Evolutionary conservation across 2,329 filamentous ascomycete species (phyloP).

Genomic region (Neofusicoccum sp.): DNA sequence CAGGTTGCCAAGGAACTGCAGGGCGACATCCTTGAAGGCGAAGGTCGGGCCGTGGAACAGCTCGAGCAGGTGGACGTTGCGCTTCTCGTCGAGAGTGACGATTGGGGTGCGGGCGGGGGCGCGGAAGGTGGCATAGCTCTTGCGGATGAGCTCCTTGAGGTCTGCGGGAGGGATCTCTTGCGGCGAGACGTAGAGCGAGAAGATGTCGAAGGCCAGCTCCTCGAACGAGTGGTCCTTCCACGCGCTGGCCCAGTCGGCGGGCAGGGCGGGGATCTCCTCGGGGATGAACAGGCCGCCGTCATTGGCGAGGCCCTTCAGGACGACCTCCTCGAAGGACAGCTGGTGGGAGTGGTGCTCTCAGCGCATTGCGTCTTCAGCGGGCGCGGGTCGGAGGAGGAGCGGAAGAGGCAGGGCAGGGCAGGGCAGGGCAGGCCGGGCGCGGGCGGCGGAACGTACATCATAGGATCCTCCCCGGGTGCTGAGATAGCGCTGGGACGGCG

Average conservation of each 20-base stretch:
- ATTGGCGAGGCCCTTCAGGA: slow-evolving; percentile 80
- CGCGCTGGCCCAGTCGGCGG: slow-evolving; percentile 60
- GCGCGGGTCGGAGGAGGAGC: slow-evolving; percentile 20
- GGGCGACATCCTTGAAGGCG: slow-evolving; percentile 86
- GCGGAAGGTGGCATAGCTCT: slow-evolving; percentile 88
- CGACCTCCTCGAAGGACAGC: slow-evolving; percentile 88
- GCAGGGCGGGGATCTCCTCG: slow-evolving; percentile 69
- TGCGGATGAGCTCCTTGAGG: slow-evolving; percentile 76
- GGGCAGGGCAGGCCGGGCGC: too few species aligned
- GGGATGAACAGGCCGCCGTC: slow-evolving; percentile 91
- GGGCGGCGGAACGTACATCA: slow-evolving; percentile 44
- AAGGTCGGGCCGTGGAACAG: slow-evolving; percentile 96
- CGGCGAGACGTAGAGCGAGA: slow-evolving; percentile 82
- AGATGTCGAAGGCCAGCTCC: slow-evolving; percentile 79
- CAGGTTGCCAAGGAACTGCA: slow-evolving; percentile 94
- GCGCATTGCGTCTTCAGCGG: slow-evolving; percentile 24
- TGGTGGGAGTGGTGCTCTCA: slow-evolving; percentile 35
- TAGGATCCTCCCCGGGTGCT: slow-evolving; percentile 63
- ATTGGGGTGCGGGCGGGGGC: slow-evolving; percentile 74
- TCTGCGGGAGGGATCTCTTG: slow-evolving; percentile 78
- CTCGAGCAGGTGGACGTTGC: slow-evolving; percentile 82
- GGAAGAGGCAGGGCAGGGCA: slow-evolving; percentile 14
- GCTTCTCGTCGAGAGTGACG: slow-evolving; percentile 67
- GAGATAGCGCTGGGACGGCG: slow-evolving; percentile 59
- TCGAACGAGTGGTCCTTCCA: slow-evolving; percentile 79